These are phyloP conservation scores for Arachnomyces sp. DNA, from an alignment of 2,329 filamentous ascomycete genomes.

Conservation along the genomic window DNA sequence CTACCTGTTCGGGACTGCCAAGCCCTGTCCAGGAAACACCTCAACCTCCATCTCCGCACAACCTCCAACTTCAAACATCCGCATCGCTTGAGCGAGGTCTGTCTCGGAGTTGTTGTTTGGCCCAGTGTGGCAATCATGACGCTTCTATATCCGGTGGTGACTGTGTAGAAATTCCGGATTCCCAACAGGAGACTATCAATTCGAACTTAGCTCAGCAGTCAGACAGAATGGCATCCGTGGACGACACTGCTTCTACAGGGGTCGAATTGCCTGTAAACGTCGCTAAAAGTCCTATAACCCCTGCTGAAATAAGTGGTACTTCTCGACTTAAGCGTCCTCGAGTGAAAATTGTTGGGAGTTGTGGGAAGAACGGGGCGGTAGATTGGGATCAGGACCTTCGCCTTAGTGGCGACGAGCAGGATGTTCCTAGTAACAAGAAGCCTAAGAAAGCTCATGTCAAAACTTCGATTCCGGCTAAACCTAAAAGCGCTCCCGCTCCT, in stretches of 20 bases:
- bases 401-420: slow-evolving; percentile 4
- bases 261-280: too few relatives aligned
- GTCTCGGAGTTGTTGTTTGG: too few relatives aligned
- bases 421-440: too few relatives aligned
- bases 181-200: not conserved
- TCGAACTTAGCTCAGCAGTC: not conserved
- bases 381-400: slow-evolving; percentile 16
- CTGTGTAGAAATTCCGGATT: not conserved
- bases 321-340: slow-evolving; percentile 13
- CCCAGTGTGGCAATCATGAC: not conserved
- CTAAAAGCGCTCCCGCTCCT: slow-evolving; percentile 3
- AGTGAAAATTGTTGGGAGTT: slow-evolving; percentile 7
- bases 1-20: slow-evolving; percentile 1
- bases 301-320: not conserved
- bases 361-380: slow-evolving; percentile 1
- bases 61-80: not conserved
- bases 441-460: too few relatives aligned
- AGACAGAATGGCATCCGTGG: too few relatives aligned
- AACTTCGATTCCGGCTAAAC: slow-evolving; percentile 3
- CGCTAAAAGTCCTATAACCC: too few relatives aligned
- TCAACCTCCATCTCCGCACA: slow-evolving; percentile 5
- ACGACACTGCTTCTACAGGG: too few relatives aligned
- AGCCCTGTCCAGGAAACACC: slow-evolving; percentile 8
- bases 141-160: not conserved
- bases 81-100: too few relatives aligned